These are phyloP conservation scores for Aspergillus clavatus DNA, from an alignment of 2,329 filamentous ascomycete species.

Conservation along the genomic window DNA sequence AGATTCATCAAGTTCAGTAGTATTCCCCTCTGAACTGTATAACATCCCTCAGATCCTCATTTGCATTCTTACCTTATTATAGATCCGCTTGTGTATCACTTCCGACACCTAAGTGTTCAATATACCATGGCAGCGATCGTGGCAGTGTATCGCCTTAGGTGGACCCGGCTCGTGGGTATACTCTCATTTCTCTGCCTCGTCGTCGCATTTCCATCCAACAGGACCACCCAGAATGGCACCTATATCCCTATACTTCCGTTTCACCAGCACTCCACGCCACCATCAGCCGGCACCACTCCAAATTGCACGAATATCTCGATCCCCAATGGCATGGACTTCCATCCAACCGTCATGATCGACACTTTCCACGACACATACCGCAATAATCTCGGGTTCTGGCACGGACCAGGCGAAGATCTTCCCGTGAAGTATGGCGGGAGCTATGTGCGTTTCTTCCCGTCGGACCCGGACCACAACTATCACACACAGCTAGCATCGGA, in stretches of 20 bases:
- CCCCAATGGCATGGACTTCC: background rate
- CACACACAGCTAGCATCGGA: constrained; percentile 53
- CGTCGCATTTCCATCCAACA: background rate
- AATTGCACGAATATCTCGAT: constrained; percentile 1
- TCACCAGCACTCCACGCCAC: background rate
- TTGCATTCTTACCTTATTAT: no score
- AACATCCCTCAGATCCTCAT: background rate
- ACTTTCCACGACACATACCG: constrained; percentile 49
- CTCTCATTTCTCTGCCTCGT: background rate
- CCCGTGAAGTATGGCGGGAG: constrained; percentile 48
- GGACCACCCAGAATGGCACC: background rate
- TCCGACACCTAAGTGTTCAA: background rate
- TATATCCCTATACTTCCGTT: background rate
- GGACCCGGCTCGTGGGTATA: background rate
- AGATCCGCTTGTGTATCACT: background rate
- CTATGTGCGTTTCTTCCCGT: constrained; percentile 53
- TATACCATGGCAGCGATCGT: background rate
- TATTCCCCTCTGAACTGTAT: no score
- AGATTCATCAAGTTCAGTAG: no score
- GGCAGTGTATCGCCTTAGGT: background rate
- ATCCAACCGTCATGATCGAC: constrained; percentile 50
- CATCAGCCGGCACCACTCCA: background rate
- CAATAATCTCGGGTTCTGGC: constrained; percentile 62
- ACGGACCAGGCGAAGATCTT: constrained; percentile 60
- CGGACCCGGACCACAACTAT: constrained; percentile 58